Base-by-base conservation (phyloP, 1,284 basidiomycete genomes). In the Leucocoprinus gongylophorus region DNA sequence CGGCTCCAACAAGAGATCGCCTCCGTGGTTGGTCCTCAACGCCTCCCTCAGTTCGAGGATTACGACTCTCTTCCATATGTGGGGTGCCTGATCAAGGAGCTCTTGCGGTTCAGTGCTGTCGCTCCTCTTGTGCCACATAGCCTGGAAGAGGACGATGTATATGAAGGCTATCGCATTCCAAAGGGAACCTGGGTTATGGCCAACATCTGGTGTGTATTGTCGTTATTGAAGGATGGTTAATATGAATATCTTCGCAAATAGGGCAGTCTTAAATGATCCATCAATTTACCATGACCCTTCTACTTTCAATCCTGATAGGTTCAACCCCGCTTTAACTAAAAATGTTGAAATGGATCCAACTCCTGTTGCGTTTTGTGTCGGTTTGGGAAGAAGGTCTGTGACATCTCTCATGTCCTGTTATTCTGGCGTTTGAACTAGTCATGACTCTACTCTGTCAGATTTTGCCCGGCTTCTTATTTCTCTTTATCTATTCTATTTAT, bases 231-330 rank as follows among this genome's bases (percentile, higher is more conserved):
- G 45, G 45, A 26, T 20, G 18, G 15, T 15, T 15, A 20, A 30
- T 35, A 10, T 15, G 23, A 20, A 6, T 20, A 33, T 6, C n/a
- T 20, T 17, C 9, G 13, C 29, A 26, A 30, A 44, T 26, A 47
- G 45, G 32, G 45, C 45, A 33, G 32, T 47, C 33, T 47, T 47
- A 10, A 30, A 47, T 47, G 45, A 47, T 47, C 45, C 45, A 13
- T 20, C 23, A 20, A 33, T 30, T 32, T 47, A 47, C 30, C 45
- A n/a, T 20, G 18, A 29, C 32, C 42, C 45, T 32, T 26, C 18
- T 6, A 26, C 18, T 8, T 30, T 47, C 32, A 30, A 47, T 10
- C 45, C 45, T 29, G 45, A 47, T 32, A 32, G 30, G 13, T 32
- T 32, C 13, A 32, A 48, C 18, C 42, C 18, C 7, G 23, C 42